Percentiles rank a stretch among this genome's conserved stretches.
Evolutionary conservation across 768 basidiomycete species (phyloP).

Genomic region (Amanita rubescens): DNA sequence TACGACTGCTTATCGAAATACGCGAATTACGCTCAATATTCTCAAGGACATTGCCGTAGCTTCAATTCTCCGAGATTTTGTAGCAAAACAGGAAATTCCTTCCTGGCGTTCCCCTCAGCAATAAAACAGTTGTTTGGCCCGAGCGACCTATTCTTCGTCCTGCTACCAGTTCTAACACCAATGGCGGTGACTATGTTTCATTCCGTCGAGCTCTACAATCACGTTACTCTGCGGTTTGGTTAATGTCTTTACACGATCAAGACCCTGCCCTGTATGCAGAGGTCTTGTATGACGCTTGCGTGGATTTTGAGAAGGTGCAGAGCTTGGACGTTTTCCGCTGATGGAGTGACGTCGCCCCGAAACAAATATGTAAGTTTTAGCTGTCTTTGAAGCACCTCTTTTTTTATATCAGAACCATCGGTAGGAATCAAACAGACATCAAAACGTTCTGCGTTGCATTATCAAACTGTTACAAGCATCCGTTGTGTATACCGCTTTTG

Average conservation of each 20-base stretch:
- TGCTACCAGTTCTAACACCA: conserved; percentile 34
- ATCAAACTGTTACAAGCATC: conserved; percentile 46
- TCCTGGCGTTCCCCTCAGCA: conserved; percentile 53
- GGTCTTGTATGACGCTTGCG: conserved; percentile 46
- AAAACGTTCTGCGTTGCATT: conserved; percentile 42
- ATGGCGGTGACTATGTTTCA: conserved; percentile 66
- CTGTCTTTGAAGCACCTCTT: neutral
- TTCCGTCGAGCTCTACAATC: conserved; percentile 45
- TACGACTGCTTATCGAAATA: conserved; percentile 18
- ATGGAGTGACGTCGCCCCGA: conserved; percentile 1
- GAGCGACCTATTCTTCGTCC: conserved; percentile 27
- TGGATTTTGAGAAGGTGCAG: conserved; percentile 32
- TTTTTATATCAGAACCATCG: neutral
- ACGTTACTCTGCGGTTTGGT: conserved; percentile 60
- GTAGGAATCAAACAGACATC: conserved; percentile 22
- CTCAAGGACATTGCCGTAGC: conserved; percentile 60
- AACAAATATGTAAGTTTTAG: conserved; percentile 9
- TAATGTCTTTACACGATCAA: conserved; percentile 59
- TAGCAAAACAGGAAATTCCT: conserved; percentile 48
- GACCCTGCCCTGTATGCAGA: conserved; percentile 45
- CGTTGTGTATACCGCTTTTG: conserved; percentile 50
- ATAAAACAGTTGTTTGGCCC: conserved; percentile 52
- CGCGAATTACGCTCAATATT: neutral
- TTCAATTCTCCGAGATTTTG: conserved; percentile 57
- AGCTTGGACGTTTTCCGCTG: neutral